Base-by-base conservation (phyloP, 2,329 filamentous ascomycete species). In the Cladophialophora yegresii region DNA sequence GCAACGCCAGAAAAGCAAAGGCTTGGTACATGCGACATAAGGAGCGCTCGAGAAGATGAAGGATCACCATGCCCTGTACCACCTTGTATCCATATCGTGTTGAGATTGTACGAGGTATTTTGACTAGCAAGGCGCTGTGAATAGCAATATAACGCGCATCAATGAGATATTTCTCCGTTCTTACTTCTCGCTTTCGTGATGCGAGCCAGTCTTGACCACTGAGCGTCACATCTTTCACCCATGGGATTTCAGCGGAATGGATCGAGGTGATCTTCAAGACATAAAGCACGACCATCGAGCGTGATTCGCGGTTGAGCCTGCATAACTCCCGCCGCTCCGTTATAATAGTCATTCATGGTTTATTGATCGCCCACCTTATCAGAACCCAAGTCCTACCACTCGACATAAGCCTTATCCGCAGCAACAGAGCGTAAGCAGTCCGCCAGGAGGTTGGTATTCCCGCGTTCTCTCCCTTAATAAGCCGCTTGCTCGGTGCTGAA, bases 21-120 rank as follows among this genome's bases (percentile, higher is more conserved):
- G 47, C 58, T 28, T 65, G 63, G 63, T 65, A 62, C 49, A 54
- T 55, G 13, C 58, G 49, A 26, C 58, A 54, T 4, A 54, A 57
- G 36, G 53, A 47, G 22, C 28, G 43, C 20, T 30, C 40, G 6
- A 26, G 50, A 12, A 20, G 43, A 16, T 50, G 47, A 50, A 13
- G 23, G 9, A 28, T 20, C 26, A 5, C 23, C 13, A 50, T 50
- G 9, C 20, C 6, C 20, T 22, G 47, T 22, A 50, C 23, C 20
- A n/a, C 47, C 1, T 2, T 26, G 47, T 50, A 50, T 20, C 3
- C 36, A 43, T n/a, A 3, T 20, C 3, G 1, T 43, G 10, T n/a
- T 16, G 36, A 20, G 5, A 16, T 43, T 16, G 5, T 20, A n/a
- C 13, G 13, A 43, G 36, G 8, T 43, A n/a, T 43, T 16, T 43